Evolutionary conservation across 352 stramenopile genomes (phyloP).

Genomic region (Phytophthora cajani): DNA sequence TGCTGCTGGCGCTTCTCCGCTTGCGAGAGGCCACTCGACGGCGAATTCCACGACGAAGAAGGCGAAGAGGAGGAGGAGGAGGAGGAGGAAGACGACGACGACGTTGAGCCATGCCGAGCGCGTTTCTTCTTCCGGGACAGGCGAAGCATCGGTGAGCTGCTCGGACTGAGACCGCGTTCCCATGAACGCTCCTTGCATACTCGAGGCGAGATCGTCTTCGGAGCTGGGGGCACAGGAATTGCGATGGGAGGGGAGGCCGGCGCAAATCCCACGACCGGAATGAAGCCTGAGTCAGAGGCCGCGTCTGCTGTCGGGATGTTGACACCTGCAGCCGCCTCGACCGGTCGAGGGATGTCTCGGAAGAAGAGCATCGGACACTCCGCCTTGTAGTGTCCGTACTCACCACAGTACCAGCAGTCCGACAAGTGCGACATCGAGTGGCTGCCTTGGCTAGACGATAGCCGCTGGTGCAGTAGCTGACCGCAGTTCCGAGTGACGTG

Average conservation of each 20-base stretch:
- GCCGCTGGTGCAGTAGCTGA: slow-evolving; percentile 37
- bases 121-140: slow-evolving; percentile 73
- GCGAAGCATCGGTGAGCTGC: slow-evolving; percentile 39
- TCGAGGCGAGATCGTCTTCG: slow-evolving; percentile 24
- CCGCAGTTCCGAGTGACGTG: slow-evolving; percentile 69
- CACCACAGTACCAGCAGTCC: slow-evolving; percentile 85
- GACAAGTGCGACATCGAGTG: slow-evolving; percentile 35
- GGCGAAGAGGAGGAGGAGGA: slow-evolving; percentile 21
- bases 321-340: slow-evolving; percentile 15
- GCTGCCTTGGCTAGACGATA: slow-evolving; percentile 9
- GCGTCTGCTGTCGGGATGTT: slow-evolving; percentile 20
- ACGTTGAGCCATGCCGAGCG: slow-evolving; percentile 51
- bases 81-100: slow-evolving; percentile 26
- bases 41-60: slow-evolving; percentile 21
- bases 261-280: slow-evolving; percentile 15
- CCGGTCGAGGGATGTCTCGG: slow-evolving; percentile 51
- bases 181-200: slow-evolving; percentile 36
- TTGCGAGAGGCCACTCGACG: slow-evolving; percentile 38
- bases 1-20: slow-evolving; percentile 43
- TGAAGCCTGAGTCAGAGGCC: slow-evolving; percentile 11
- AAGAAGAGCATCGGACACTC: slow-evolving; percentile 77
- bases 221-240: slow-evolving; percentile 15
- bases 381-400: slow-evolving; percentile 75
- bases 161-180: slow-evolving; percentile 42
- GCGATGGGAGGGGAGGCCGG: slow-evolving; percentile 27